These are phyloP conservation scores for Teunomyces panamensis DNA, from an alignment of 805 yeast genomes.

Conservation along the genomic window DNA sequence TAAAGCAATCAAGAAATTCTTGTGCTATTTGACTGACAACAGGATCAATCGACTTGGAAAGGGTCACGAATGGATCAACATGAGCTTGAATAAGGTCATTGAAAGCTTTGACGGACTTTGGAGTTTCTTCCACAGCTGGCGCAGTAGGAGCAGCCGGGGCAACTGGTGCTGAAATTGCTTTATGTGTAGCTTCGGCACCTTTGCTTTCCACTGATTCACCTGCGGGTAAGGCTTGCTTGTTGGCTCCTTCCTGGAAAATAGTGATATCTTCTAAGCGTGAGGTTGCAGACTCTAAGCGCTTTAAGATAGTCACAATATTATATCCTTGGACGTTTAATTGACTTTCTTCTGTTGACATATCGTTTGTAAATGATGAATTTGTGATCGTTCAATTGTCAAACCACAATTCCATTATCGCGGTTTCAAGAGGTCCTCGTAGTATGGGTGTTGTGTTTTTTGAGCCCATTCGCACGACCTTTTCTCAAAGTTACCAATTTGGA, in stretches of 20 bases:
- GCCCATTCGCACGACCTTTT: background rate
- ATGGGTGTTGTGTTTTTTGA: background rate
- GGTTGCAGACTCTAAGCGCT: constrained; percentile 86
- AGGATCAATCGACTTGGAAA: constrained; percentile 54
- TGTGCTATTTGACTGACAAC: constrained; percentile 56
- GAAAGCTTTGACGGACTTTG: constrained; percentile 51
- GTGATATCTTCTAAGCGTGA: constrained; percentile 89
- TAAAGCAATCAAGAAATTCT: constrained; percentile 51
- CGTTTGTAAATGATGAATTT: background rate
- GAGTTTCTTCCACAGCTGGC: constrained; percentile 20
- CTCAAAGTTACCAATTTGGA: background rate
- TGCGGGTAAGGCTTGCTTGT: constrained; percentile 16
- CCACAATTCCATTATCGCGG: background rate
- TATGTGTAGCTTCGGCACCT: background rate
- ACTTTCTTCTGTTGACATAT: constrained; percentile 37
- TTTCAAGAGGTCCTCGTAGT: background rate
- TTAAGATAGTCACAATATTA: constrained; percentile 71
- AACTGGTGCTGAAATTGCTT: constrained; percentile 6
- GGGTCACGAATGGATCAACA: constrained; percentile 58
- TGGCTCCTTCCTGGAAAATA: constrained; percentile 64
- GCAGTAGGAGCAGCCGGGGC: constrained; percentile 15
- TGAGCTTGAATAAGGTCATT: constrained; percentile 49
- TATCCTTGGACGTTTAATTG: constrained; percentile 72
- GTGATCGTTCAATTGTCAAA: background rate
- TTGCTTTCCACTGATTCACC: background rate